These are phyloP conservation scores for Pseudovirgaria hyperparasitica DNA, from an alignment of 2,329 filamentous ascomycete genomes.

Conservation along the genomic window DNA sequence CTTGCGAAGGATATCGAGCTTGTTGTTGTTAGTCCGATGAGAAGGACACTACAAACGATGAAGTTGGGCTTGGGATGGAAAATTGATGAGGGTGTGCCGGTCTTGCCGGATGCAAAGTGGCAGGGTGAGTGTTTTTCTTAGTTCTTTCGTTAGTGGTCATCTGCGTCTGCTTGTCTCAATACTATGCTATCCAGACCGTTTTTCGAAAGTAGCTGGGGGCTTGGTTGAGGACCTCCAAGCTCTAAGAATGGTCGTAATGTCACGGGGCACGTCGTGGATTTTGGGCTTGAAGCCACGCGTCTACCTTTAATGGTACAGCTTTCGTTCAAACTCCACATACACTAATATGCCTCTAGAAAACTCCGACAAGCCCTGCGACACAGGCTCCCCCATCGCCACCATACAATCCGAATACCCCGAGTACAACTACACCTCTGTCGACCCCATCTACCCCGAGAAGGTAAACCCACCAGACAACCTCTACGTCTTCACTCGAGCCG, in stretches of 20 bases:
- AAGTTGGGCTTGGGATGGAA: constrained; percentile 46
- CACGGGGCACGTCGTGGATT: not conserved
- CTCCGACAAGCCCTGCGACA: constrained; percentile 45
- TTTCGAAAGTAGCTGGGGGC: too few species aligned
- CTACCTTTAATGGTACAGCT: not conserved
- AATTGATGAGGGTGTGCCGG: constrained; percentile 37
- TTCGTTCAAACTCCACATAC: not conserved
- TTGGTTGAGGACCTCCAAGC: constrained; percentile 1
- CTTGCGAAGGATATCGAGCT: constrained; percentile 35
- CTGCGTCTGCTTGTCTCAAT: constrained; percentile 1
- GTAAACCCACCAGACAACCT: constrained; percentile 21
- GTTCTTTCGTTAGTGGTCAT: not conserved
- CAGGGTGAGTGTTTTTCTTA: constrained; percentile 36
- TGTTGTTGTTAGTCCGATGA: constrained; percentile 53
- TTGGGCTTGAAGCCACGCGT: not conserved
- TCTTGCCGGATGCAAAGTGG: constrained; percentile 50
- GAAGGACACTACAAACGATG: constrained; percentile 52
- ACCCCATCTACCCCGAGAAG: constrained; percentile 52
- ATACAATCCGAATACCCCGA: constrained; percentile 39
- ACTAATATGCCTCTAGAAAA: constrained; percentile 20
- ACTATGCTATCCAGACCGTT: too few species aligned
- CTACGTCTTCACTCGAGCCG: constrained; percentile 42
- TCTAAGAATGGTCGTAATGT: too few species aligned
- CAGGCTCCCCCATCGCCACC: constrained; percentile 36
- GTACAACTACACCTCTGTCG: constrained; percentile 44